phyloP scores from a whole-genome alignment of 176 grass and related monocot species.

The Urochloa ruziziensis region DNA sequence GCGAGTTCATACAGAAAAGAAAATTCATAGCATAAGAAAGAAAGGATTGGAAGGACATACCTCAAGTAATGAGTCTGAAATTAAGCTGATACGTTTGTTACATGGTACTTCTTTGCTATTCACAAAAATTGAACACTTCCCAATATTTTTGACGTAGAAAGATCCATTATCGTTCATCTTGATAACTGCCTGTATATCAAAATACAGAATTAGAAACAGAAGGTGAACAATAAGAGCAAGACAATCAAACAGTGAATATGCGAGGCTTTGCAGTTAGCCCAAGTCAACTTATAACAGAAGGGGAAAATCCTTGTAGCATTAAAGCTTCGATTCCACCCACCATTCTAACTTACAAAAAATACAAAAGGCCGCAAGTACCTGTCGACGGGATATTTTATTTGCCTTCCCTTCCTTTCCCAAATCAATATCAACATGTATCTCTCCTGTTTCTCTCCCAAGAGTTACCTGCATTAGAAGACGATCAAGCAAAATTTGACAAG shows the following conservation, averaged over 20 bases:
- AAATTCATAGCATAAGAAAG: not conserved
- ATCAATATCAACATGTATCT: slow-evolving; percentile 76
- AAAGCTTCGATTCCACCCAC: not conserved
- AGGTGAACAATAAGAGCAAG: not conserved
- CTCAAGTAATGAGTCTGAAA: slow-evolving; percentile 65
- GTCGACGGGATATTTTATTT: slow-evolving; percentile 71
- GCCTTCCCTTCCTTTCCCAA: slow-evolving; percentile 77
- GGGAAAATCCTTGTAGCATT: not conserved
- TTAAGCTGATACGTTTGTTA: slow-evolving; percentile 54
- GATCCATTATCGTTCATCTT: slow-evolving; percentile 64
- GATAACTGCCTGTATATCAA: slow-evolving; percentile 53
- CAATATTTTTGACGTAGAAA: slow-evolving; percentile 68
- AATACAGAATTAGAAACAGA: slow-evolving; percentile 10
- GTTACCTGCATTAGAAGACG: slow-evolving; percentile 43
- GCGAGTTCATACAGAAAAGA: not conserved
- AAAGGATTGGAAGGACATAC: slow-evolving; percentile 39
- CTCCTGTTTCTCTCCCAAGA: slow-evolving; percentile 75
- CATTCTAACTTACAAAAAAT: slow-evolving; percentile 26
- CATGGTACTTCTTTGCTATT: slow-evolving; percentile 74
- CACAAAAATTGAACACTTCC: slow-evolving; percentile 68
- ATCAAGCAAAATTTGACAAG: not conserved
- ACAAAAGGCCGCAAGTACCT: slow-evolving; percentile 43
- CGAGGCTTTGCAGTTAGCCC: not conserved
- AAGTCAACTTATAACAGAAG: slow-evolving; percentile 4
- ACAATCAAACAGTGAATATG: not conserved